Evolutionary conservation across 225 moss, liverwort and hornwort genomes (phyloP).

Genomic region (Asterella californica): DNA sequence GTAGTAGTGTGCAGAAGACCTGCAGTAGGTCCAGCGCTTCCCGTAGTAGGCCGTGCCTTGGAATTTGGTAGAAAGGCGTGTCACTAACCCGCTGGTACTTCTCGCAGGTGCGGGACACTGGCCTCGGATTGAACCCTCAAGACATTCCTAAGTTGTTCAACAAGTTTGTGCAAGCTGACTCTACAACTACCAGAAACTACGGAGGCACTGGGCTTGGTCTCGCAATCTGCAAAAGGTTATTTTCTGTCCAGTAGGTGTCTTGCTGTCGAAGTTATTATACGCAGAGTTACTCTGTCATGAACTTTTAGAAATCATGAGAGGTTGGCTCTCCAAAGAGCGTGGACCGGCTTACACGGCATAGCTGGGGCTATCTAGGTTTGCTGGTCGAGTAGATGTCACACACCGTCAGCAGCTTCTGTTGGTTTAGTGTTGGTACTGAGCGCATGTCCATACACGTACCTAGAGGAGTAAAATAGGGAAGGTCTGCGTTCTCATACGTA

Average conservation of each 20-base stretch:
- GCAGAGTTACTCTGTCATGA: neutral
- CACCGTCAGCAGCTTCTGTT: neutral
- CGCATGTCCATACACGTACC: too few species aligned
- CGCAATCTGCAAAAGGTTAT: slow-evolving; percentile 86
- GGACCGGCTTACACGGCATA: neutral
- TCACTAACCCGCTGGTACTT: neutral
- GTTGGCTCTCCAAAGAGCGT: neutral
- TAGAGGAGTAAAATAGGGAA: neutral
- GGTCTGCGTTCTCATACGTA: neutral
- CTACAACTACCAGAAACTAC: slow-evolving; percentile 89
- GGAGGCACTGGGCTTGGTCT: slow-evolving; percentile 95
- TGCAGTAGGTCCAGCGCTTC: too few species aligned
- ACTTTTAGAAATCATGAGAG: neutral
- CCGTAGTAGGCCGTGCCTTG: too few species aligned
- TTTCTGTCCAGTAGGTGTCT: neutral
- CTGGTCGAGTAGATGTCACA: too few species aligned
- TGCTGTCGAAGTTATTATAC: neutral
- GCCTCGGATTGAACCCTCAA: slow-evolving; percentile 70
- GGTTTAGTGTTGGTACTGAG: neutral
- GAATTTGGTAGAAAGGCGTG: neutral
- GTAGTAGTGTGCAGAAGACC: too few species aligned
- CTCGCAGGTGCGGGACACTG: slow-evolving; percentile 81
- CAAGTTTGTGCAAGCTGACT: slow-evolving; percentile 96
- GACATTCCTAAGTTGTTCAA: slow-evolving; percentile 93
- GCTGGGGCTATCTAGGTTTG: neutral